A percentile compares a stretch with the other conserved stretches of the same genome.
Conservation (phyloP, 495 filamentous ascomycete genomes). For the Aspergillus cavernicola region DNA sequence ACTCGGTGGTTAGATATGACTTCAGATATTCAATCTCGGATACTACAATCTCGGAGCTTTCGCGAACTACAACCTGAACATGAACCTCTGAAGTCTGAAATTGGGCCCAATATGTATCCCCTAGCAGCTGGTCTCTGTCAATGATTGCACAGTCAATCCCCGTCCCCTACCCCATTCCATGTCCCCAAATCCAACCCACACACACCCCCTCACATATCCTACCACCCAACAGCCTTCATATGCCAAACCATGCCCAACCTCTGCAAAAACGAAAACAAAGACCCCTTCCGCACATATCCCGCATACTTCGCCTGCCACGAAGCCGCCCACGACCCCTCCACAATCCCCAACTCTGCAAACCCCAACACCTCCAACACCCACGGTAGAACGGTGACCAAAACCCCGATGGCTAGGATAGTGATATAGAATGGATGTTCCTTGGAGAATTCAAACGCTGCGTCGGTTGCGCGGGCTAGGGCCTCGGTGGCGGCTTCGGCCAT, state of each 20-base stretch:
- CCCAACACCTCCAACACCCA: constrained; percentile 45
- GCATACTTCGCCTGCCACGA: constrained; percentile 39
- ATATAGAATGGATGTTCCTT: constrained; percentile 41
- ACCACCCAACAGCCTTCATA: no score
- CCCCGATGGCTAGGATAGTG: constrained; percentile 49
- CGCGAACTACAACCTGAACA: no score
- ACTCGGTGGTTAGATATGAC: no score
- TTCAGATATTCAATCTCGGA: no score
- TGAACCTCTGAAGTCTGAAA: no score
- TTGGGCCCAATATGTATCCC: no score
- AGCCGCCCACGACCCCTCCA: constrained; percentile 45
- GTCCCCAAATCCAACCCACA: no score
- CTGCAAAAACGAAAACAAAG: constrained; percentile 51
- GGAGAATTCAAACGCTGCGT: constrained; percentile 33
- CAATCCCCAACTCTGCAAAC: constrained; percentile 45
- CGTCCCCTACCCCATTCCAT: no score
- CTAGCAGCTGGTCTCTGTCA: no score
- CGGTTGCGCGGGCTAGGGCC: not conserved
- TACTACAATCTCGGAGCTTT: no score
- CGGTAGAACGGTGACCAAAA: constrained; percentile 42
- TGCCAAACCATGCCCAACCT: constrained; percentile 47
- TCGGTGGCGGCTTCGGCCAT: not conserved
- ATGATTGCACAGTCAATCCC: no score
- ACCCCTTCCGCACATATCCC: constrained; percentile 43
- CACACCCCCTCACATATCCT: no score